phyloP scores from a whole-genome alignment of 768 basidiomycete genomes.

The Leucocoprinus sp. region DNA sequence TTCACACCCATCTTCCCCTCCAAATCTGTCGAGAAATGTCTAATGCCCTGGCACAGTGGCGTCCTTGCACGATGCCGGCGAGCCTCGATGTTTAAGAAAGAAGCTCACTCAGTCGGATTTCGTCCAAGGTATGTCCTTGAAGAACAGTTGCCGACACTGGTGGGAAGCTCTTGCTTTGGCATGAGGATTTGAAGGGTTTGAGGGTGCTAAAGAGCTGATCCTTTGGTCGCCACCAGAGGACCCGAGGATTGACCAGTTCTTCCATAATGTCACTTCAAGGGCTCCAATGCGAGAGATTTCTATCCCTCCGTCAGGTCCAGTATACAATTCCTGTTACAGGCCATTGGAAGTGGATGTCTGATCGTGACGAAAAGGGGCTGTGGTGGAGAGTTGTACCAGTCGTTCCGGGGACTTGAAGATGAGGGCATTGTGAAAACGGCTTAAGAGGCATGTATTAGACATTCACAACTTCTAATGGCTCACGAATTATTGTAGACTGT shows the following conservation, averaged over 20 bases:
- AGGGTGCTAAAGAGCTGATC: slow-evolving; percentile 22
- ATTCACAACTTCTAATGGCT: no score
- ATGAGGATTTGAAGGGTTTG: slow-evolving; percentile 26
- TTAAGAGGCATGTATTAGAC: slow-evolving; percentile 8
- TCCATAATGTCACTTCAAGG: slow-evolving; percentile 29
- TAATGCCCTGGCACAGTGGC: slow-evolving; percentile 28
- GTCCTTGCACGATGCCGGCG: slow-evolving; percentile 25
- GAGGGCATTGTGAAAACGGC: slow-evolving; percentile 19
- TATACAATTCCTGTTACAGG: slow-evolving; percentile 27
- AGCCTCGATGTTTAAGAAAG: slow-evolving; percentile 25
- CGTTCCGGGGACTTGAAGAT: slow-evolving; percentile 22
- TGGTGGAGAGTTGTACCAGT: slow-evolving; percentile 25
- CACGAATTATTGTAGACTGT: no score
- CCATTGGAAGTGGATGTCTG: slow-evolving; percentile 27
- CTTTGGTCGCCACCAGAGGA: slow-evolving; percentile 16
- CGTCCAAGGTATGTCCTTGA: slow-evolving; percentile 17
- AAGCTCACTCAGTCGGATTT: slow-evolving; percentile 21
- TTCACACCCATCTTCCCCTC: slow-evolving; percentile 24
- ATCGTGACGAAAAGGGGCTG: slow-evolving; percentile 27
- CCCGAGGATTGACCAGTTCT: slow-evolving; percentile 20
- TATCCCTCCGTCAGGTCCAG: slow-evolving; percentile 26
- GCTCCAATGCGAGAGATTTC: slow-evolving; percentile 30
- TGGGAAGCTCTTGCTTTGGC: slow-evolving; percentile 26
- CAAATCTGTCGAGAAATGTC: slow-evolving; percentile 21
- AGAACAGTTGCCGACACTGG: slow-evolving; percentile 22